Conservation (phyloP, 768 basidiomycete genomes). For the Tulasnella sp. region DNA sequence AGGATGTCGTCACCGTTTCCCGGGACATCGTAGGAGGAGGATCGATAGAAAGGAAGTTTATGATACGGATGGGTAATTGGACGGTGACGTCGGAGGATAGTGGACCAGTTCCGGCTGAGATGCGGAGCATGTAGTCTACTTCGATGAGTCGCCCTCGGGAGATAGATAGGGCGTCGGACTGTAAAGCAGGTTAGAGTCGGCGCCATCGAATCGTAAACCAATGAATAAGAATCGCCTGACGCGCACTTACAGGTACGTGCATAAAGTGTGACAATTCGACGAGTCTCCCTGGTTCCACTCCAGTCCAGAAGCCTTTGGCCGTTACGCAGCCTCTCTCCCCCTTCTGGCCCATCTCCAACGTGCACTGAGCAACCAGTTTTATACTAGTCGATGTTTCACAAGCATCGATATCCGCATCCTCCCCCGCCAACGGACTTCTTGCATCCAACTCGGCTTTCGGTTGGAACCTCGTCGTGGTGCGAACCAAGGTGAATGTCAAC, state of each 20-base stretch:
- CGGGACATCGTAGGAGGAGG: slow-evolving; percentile 50
- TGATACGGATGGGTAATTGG: slow-evolving; percentile 66
- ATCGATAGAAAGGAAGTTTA: slow-evolving; percentile 84
- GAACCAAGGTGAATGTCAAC: slow-evolving; percentile 58
- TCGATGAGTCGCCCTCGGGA: slow-evolving; percentile 66
- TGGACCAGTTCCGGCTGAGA: slow-evolving; percentile 57
- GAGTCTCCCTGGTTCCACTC: slow-evolving; percentile 59
- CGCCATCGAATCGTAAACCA: background rate
- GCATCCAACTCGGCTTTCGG: slow-evolving; percentile 45
- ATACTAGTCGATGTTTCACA: slow-evolving; percentile 58
- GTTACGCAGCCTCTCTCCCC: slow-evolving; percentile 66
- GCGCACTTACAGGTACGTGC: slow-evolving; percentile 61
- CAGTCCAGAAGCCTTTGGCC: slow-evolving; percentile 87
- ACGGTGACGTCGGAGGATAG: slow-evolving; percentile 62
- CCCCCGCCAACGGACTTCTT: slow-evolving; percentile 36
- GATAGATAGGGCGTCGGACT: slow-evolving; percentile 70
- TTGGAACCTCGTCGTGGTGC: slow-evolving; percentile 63
- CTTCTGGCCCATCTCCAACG: slow-evolving; percentile 61
- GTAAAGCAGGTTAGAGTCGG: background rate
- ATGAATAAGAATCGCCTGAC: background rate
- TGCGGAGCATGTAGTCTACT: slow-evolving; percentile 66
- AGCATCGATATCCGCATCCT: slow-evolving; percentile 49
- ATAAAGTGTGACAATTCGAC: slow-evolving; percentile 66
- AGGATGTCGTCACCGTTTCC: background rate
- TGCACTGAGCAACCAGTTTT: slow-evolving; percentile 62